Evolutionary conservation across 2,329 filamentous ascomycete genomes (phyloP), one percentile per base, ranked within the genome.

Genomic region (Talaromyces sp.): DNA sequence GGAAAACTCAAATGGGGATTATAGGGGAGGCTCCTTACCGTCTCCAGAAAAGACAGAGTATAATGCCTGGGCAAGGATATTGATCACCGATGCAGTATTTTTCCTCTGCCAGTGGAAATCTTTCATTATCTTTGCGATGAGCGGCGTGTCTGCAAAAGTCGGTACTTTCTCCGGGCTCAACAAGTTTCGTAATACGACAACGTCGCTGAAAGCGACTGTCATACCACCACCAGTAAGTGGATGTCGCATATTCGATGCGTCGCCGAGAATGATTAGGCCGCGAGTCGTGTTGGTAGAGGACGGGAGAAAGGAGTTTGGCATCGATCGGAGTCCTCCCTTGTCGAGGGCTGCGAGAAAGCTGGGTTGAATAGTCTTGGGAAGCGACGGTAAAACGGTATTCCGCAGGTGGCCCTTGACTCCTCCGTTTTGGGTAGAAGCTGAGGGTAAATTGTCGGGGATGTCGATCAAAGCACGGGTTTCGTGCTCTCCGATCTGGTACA

Each of bases 221-320:
- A 99, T 99, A 69, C 95, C 95, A 66, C 95, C 95, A 58, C 95
- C 95, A 0, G 95, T 99, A 13, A 99, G 83, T 1, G 95, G 95
- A 77, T 99, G 95, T n/a, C 95, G 90, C 95, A 99, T 99, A 80
- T 99, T 99, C 83, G 96, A 88, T 15, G 95, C 93, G 73, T 99
- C 95, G 62, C 95, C 95, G 9, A 98, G 83, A 39, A 99, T 81
- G 55, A 96, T 82, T 63, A 96, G 78, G 4, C 91, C 91, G 1
- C 87, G 85, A 11, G 84, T 84, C 52, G 82, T 84, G 71, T 90
- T 89, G 63, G 89, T 90, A 0, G 86, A 84, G 0, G 95, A 86
- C 5, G 95, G 93, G 2, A 99, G 85, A 82, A 90, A 99, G 64
- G 89, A 93, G 78, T 98, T 99, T 58, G 95, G 95, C 95, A 99